Evolutionary conservation across 257 asterid species (phyloP).

Genomic region (Lithospermum erythrorhizon): DNA sequence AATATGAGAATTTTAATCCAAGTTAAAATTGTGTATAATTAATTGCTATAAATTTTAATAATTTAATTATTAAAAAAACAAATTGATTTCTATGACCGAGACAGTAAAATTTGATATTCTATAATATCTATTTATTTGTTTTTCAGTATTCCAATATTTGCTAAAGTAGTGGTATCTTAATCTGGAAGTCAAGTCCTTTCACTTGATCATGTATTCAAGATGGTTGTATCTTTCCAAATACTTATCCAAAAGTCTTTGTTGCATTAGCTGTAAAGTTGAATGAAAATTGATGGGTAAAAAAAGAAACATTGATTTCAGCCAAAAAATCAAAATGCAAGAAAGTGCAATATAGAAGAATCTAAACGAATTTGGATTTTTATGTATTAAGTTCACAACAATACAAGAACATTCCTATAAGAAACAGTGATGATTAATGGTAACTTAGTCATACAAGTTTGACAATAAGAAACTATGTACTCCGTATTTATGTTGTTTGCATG

Average conservation of each 20-base stretch:
- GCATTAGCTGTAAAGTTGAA: not conserved
- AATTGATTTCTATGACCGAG: no score
- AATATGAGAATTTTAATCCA: no score
- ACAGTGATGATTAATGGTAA: no score
- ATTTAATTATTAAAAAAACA: no score
- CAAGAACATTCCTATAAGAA: not conserved
- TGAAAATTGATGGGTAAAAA: not conserved
- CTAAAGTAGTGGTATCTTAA: not conserved
- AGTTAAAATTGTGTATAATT: no score
- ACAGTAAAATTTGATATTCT: not conserved
- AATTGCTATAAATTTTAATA: no score
- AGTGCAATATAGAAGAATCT: not conserved
- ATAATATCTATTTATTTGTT: not conserved
- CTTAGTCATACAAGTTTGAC: no score
- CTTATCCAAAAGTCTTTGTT: not conserved
- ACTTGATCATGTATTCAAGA: not conserved
- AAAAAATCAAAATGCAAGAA: not conserved
- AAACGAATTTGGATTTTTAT: not conserved
- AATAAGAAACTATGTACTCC: no score
- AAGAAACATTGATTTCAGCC: not conserved
- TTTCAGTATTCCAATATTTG: not conserved
- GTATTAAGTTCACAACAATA: not conserved
- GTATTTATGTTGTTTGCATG: no score
- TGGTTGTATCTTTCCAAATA: not conserved
- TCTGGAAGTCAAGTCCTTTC: not conserved